Evolutionary conservation across 148 eudicot genomes (phyloP), one percentile per base, ranked within the genome.

Genomic region (Rheum nobile): DNA sequence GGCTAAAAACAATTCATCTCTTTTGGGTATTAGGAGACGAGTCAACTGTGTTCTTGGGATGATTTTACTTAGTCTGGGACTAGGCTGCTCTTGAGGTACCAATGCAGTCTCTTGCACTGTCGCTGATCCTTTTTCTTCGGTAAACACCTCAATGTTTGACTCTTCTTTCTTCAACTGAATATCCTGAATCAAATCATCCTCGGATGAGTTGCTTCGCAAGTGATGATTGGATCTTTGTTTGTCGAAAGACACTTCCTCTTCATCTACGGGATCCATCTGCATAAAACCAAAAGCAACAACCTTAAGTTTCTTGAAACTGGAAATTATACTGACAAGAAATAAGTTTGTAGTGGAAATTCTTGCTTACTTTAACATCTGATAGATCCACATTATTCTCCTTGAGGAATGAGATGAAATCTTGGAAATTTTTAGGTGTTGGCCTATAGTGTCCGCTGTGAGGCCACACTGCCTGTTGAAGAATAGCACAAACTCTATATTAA

Each of bases 381-480:
- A 92, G 90, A 81, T 90, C 97, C 77, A 95, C 91, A 80, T 83
- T 77, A 81, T 88, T 86, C 47, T 85, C 91, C 67, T 38, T 81
- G 29, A 95, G 94, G 79, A 90, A 95, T 17, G 90, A 80, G 67
- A 92, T 28, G 70, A 95, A 88, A 17, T 95, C 96, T 78, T 90
- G 86, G 80, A 95, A 95, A 75, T 95, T 95, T 71, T 92, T 94
- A 26, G 85, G 87, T 3, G 98, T 95, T 12, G 98, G 98, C 74
- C 75, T 86, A 71, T 95, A 95, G 81, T 95, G 98, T 21, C 98
- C 98, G 76, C 98, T 95, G 88, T 95, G 97, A 84, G 98, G 98
- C 98, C 94, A 91, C 28, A 91, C 90, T 43, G 92, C 92, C 93
- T 88, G 86, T 80, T 71, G 7, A 78, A 77, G 41, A 67, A 71